Base-by-base conservation (phyloP, 1,284 basidiomycete genomes). In the Boletus sp. region DNA sequence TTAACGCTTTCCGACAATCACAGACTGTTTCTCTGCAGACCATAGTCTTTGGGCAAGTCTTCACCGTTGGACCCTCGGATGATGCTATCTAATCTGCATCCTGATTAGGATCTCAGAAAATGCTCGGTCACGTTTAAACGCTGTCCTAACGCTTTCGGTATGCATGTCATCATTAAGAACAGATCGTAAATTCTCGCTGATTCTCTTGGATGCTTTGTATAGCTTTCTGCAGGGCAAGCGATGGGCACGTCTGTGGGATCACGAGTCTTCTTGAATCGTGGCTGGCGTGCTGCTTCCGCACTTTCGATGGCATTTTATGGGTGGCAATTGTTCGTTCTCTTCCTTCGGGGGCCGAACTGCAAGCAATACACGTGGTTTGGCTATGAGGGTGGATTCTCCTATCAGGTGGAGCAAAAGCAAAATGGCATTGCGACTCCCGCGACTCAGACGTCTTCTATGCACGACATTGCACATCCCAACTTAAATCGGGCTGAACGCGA, bases 91-190 rank as follows among this genome's bases (percentile, higher is more conserved):
- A 33, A 65, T n/a, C 31, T 27, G 16, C 39, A 12, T 24, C n/a
- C 3, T 29, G 39, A 53, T 54, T 42, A 84, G 84, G n/a, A 82
- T 89, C 35, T 78, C 81, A 31, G 71, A 79, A 0, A 72, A 77
- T 24, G 84, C 86, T 3, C 73, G 85, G 41, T 77, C 86, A 2
- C 77, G 86, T n/a, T 64, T 88, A 24, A 88, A 88, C 61, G 85
- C 86, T 4, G 74, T 88, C 31, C 78, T 81, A 52, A 79, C 88
- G 33, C 76, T 88, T 48, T 80, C 80, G 16, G 83, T 83, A 63
- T 48, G 75, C 58, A 62, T 7, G 1, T 24, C 20, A 31, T 29
- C 20, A 22, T 42, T 8, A 44, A 8, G 7, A 20, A 44, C 6
- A 33, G 2, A 8, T 27, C 8, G 4, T 7, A 7, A 15, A 24